phyloP scores from a whole-genome alignment of 1,284 basidiomycete genomes.

The Ganoderma lucidum region DNA sequence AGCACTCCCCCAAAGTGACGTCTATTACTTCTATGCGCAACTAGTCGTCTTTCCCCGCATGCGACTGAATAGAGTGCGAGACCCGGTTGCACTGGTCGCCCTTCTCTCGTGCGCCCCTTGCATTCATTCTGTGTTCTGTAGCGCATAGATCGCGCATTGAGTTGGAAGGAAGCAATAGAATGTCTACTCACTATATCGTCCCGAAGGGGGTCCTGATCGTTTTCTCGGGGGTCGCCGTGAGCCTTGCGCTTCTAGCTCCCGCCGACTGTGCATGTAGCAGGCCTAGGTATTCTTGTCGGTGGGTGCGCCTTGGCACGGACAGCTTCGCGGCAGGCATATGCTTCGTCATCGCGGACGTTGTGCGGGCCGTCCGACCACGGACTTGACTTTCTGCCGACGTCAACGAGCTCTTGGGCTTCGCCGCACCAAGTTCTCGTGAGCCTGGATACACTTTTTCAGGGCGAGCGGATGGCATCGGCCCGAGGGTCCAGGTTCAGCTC shows the following conservation, averaged over 20 bases:
- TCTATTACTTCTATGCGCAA: background rate
- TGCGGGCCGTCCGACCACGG: background rate
- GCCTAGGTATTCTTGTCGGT: background rate
- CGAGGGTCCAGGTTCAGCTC: background rate
- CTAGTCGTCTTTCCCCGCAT: background rate
- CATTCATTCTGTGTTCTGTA: background rate
- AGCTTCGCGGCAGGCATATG: background rate
- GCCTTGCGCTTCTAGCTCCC: background rate
- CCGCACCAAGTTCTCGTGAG: background rate
- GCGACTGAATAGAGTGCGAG: background rate
- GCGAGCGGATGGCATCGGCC: background rate
- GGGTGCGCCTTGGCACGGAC: background rate
- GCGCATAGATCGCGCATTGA: slow-evolving; percentile 2
- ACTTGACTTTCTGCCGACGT: background rate
- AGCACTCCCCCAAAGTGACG: background rate
- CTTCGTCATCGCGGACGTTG: background rate
- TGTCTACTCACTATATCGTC: background rate
- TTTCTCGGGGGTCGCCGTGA: background rate
- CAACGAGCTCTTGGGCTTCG: background rate
- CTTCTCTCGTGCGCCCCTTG: too few relatives aligned
- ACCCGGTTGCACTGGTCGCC: background rate
- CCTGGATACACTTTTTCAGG: background rate
- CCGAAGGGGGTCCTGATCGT: background rate
- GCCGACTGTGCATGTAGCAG: too few relatives aligned
- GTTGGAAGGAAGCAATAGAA: background rate